Conservation (phyloP, 2,329 filamentous ascomycete genomes). For the Fulvia fulva region DNA sequence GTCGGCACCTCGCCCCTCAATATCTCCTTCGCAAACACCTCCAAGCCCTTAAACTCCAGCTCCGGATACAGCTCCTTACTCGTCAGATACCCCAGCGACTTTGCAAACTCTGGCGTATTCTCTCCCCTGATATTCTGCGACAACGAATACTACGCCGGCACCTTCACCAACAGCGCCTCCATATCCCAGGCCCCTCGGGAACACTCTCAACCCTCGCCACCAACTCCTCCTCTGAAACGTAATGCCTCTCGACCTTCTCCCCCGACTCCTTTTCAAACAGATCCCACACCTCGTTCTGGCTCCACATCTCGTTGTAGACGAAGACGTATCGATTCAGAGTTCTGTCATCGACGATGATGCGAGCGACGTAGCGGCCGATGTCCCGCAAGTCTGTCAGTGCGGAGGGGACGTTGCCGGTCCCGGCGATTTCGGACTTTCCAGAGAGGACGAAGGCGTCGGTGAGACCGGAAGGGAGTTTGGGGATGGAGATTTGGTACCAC, state of each 20-base stretch:
- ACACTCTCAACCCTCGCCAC: constrained; percentile 31
- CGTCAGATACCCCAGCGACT: constrained; percentile 49
- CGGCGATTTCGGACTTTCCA: constrained; percentile 39
- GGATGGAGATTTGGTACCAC: constrained; percentile 53
- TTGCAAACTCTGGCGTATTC: constrained; percentile 51
- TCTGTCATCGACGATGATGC: constrained; percentile 49
- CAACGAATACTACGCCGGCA: constrained; percentile 43
- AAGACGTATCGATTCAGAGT: constrained; percentile 54
- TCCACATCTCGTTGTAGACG: constrained; percentile 45
- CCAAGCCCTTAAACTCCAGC: constrained; percentile 40
- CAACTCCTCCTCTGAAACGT: constrained; percentile 36
- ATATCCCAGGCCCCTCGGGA: constrained; percentile 19
- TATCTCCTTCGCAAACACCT: constrained; percentile 40
- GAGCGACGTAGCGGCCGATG: constrained; percentile 50
- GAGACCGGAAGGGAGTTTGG: constrained; percentile 43
- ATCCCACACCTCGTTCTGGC: constrained; percentile 46
- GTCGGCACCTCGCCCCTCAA: constrained; percentile 37
- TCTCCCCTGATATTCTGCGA: constrained; percentile 51
- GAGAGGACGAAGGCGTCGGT: constrained; percentile 43
- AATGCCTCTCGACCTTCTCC: constrained; percentile 39
- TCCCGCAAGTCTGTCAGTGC: constrained; percentile 51
- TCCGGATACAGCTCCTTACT: constrained; percentile 54
- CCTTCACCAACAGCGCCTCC: constrained; percentile 9
- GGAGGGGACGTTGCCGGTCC: constrained; percentile 44
- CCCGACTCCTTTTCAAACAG: constrained; percentile 48